Base-by-base conservation (phyloP, 345 rosid species). In the Cardamine occulta region DNA sequence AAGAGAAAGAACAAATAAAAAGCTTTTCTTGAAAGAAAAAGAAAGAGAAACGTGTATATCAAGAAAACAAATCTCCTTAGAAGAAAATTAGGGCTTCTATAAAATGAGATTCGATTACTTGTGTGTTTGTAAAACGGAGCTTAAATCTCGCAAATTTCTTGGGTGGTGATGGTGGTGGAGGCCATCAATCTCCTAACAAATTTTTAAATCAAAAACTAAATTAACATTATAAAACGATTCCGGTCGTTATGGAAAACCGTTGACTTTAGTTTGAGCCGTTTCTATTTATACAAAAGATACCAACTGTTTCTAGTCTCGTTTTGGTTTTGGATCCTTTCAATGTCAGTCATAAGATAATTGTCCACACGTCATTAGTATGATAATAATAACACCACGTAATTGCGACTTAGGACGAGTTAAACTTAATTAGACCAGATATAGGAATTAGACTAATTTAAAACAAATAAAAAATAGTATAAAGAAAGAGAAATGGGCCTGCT, bases 131-230 rank as follows among this genome's bases (percentile, higher is more conserved):
- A 59, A 73, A 78, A 73, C 45, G 68, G 70, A 78, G 74, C 78
- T 78, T 78, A 73, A 78, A 78, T 78, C 40, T 66, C 78, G 77
- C 8, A 59, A 59, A 58, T 40, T 52, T 60, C 68, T 11, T 53
- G 31, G 72, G 26, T 77, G 62, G 60, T 57, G 35, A 56, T 71
- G 77, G 66, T 72, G 77, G 81, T 78, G 81, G 81, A 78, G 81
- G 78, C 62, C 78, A 78, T 72, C 65, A 73, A 78, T 60, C 70
- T 72, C 37, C 4, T 52, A 66, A 78, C 56, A 57, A 65, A 56
- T 9, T 8, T 8, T 8, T 15, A 12, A 63, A 64, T 42, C 21
- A 71, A 72, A 44, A 65, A 47, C 67, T 71, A 78, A 72, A 57
- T 29, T 29, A 59, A 59, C 57, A 66, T 66, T 72, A 78, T 66